A percentile compares a stretch with the other conserved stretches of the same genome.
These are phyloP conservation scores for Hortiboletus campestris DNA, from an alignment of 768 basidiomycete genomes.

Conservation along the genomic window DNA sequence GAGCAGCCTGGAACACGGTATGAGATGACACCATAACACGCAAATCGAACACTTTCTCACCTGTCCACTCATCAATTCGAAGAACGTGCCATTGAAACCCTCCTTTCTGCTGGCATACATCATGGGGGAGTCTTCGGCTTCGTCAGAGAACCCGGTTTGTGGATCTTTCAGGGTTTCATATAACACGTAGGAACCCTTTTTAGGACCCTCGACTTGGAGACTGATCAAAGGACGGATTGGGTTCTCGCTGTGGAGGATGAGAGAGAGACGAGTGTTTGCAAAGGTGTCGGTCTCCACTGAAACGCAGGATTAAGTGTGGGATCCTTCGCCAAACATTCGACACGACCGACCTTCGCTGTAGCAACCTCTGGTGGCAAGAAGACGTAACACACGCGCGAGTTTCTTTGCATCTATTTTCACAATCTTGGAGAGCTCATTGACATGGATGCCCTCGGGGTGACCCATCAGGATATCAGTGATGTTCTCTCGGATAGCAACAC, in stretches of 20 bases:
- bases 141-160: constrained; percentile 14
- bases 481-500: constrained; percentile 28
- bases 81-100: constrained; percentile 22
- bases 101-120: constrained; percentile 20
- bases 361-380: constrained; percentile 29
- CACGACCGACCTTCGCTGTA: constrained; percentile 31
- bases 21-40: background rate
- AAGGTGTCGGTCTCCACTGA: constrained; percentile 33
- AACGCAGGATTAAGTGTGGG: background rate
- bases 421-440: constrained; percentile 26
- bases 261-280: constrained; percentile 36
- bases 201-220: constrained; percentile 17
- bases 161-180: constrained; percentile 31
- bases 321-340: background rate
- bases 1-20: constrained; percentile 8
- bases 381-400: constrained; percentile 30
- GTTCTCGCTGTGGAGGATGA: constrained; percentile 25
- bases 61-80: constrained; percentile 24
- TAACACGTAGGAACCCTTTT: constrained; percentile 20
- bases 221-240: constrained; percentile 21
- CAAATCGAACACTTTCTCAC: constrained; percentile 8
- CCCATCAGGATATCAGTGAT: constrained; percentile 28
- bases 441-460: constrained; percentile 33
- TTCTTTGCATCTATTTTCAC: constrained; percentile 25
- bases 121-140: constrained; percentile 21